Evolutionary conservation across 2,329 filamentous ascomycete species (phyloP).

Genomic region (Cercospora sesami): DNA sequence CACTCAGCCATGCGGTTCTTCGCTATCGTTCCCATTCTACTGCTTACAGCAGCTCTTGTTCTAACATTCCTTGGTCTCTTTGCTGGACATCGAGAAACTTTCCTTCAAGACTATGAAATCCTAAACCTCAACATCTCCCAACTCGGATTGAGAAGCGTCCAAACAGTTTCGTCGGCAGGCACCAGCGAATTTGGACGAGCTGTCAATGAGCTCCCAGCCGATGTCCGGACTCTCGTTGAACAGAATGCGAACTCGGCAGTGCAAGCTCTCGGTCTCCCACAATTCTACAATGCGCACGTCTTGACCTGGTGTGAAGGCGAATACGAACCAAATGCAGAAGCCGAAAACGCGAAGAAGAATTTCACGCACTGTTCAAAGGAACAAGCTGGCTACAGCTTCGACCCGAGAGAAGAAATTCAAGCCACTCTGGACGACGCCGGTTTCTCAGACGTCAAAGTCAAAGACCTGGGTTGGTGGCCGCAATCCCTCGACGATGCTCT

Average conservation of each 20-base stretch:
- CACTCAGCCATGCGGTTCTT: not conserved
- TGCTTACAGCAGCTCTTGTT: slow-evolving; percentile 52
- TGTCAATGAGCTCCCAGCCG: slow-evolving; percentile 39
- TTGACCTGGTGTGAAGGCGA: slow-evolving; percentile 60
- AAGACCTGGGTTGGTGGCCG: slow-evolving; percentile 56
- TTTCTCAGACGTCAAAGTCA: slow-evolving; percentile 49
- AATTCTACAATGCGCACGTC: slow-evolving; percentile 63
- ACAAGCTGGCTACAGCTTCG: slow-evolving; percentile 58
- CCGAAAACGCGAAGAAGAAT: slow-evolving; percentile 48
- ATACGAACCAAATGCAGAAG: slow-evolving; percentile 44
- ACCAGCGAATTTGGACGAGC: slow-evolving; percentile 22
- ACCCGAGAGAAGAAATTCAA: slow-evolving; percentile 54
- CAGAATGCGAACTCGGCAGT: slow-evolving; percentile 38
- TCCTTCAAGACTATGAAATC: slow-evolving; percentile 58
- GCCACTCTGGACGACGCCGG: slow-evolving; percentile 47
- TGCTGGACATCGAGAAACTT: slow-evolving; percentile 56
- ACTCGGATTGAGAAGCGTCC: slow-evolving; percentile 45
- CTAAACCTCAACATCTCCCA: slow-evolving; percentile 60
- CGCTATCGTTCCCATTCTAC: slow-evolving; percentile 2
- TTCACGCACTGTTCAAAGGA: slow-evolving; percentile 57
- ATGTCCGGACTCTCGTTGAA: slow-evolving; percentile 1
- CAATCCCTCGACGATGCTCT: slow-evolving; percentile 56
- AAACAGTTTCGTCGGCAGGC: slow-evolving; percentile 30
- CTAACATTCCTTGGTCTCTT: slow-evolving; percentile 62
- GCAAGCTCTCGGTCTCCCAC: slow-evolving; percentile 54